Base-by-base conservation (phyloP, 2,329 filamentous ascomycete species). In the Sclerotinia sclerotiorum region DNA sequence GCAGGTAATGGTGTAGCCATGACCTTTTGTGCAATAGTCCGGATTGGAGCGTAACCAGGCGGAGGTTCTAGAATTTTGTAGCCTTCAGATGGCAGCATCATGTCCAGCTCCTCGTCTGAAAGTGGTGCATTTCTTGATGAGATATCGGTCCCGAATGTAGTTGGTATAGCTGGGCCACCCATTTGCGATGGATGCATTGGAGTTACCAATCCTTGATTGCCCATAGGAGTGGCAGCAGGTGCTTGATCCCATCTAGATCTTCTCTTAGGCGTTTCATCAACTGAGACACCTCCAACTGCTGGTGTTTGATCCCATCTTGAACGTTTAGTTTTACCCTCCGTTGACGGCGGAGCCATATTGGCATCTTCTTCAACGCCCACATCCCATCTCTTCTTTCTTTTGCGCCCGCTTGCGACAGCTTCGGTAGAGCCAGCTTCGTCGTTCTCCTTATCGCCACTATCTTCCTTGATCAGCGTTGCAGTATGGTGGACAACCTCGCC, bases 301-400 rank as follows among this genome's bases (percentile, higher is more conserved):
- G 91, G 91, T 44, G 92, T 88, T 77, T 94, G 87, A 76, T 97
- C 94, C 94, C 94, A 97, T 77, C 94, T 85, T 27, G 93, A 96
- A 74, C 91, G 87, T 79, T 80, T 81, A 76, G 82, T 76, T 79
- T 92, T 91, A 21, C 81, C 79, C 65, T 88, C 86, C 32, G 84
- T 79, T 51, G 82, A 75, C 32, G 83, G 77, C 35, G 57, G 32
- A n/a, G 82, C 80, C 58, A 83, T 80, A 21, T 84, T 82, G 49
- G 86, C 83, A 7, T 82, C 80, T 51, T 86, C 83, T 8, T 85
- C 82, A n/a, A 88, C 83, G 27, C 84, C 81, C 24, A 94, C 89
- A 79, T 97, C 94, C 95, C 95, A 99, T 79, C 95, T 88, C 84
- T 96, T 93, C 85, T 97, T 97, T 76, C 94, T 88, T 84, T 95